Percentiles rank a stretch among this genome's conserved stretches.
Evolutionary conservation across 78 protist genomes (phyloP).

Genomic region (Dictyostelium brefeldianum): DNA sequence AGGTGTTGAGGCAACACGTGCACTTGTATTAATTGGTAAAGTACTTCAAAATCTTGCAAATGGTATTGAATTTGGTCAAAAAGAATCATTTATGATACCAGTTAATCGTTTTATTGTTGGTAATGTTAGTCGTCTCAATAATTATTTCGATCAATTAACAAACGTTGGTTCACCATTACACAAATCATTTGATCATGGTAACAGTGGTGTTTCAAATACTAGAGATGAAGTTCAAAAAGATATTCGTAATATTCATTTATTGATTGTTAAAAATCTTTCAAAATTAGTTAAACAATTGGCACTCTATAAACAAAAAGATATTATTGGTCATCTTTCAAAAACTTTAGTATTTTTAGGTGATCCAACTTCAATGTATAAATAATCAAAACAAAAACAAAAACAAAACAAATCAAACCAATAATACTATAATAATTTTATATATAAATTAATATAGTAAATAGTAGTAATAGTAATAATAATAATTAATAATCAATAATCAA

Average conservation of each 20-base stretch:
- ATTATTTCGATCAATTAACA: slow-evolving; percentile 44
- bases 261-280: slow-evolving; percentile 54
- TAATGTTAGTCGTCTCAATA: slow-evolving; percentile 35
- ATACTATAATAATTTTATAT: not conserved
- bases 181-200: not conserved
- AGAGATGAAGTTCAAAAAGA: slow-evolving; percentile 58
- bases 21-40: slow-evolving; percentile 86
- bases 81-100: slow-evolving; percentile 69
- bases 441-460: not conserved
- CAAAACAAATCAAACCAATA: not conserved
- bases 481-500: not conserved
- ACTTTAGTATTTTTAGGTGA: slow-evolving; percentile 61
- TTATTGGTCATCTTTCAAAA: slow-evolving; percentile 48
- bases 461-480: not conserved
- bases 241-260: slow-evolving; percentile 46
- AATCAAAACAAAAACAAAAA: not conserved
- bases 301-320: slow-evolving; percentile 63
- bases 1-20: slow-evolving; percentile 55
- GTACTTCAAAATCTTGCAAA: slow-evolving; percentile 90
- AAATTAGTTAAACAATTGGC: slow-evolving; percentile 74
- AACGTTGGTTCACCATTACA: slow-evolving; percentile 13
- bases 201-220: not conserved
- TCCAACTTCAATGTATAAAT: slow-evolving; percentile 36
- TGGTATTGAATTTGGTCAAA: slow-evolving; percentile 86
- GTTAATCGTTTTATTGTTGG: slow-evolving; percentile 62